Percentiles rank a stretch among this genome's conserved stretches.
Evolutionary conservation across 2,329 filamentous ascomycete genomes (phyloP).

Genomic region (Penicillium sp.): DNA sequence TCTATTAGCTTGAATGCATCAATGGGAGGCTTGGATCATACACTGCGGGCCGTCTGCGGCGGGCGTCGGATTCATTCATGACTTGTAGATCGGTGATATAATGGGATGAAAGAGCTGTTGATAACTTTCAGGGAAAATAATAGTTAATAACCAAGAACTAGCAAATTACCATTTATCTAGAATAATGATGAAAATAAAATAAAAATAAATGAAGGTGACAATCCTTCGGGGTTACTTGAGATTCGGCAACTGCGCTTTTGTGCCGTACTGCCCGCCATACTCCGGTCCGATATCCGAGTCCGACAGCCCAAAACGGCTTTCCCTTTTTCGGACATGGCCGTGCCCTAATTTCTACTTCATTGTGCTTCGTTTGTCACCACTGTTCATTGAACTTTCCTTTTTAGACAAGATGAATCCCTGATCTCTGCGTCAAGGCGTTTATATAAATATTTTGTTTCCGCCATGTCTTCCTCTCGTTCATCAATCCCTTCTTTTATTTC

Average conservation of each 20-base stretch:
- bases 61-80: conserved; percentile 27
- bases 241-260: conserved; percentile 21
- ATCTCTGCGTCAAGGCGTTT: no score
- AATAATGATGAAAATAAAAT: not conserved
- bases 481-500: not conserved
- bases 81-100: not conserved
- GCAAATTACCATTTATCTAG: not conserved
- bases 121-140: not conserved
- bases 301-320: not conserved
- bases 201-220: not conserved
- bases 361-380: not conserved
- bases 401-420: no score
- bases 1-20: conserved; percentile 13
- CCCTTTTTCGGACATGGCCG: not conserved
- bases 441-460: not conserved
- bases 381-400: no score
- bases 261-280: conserved; percentile 23
- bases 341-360: conserved; percentile 1
- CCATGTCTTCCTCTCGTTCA: not conserved
- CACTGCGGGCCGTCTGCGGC: conserved; percentile 44
- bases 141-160: not conserved
- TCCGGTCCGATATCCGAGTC: conserved; percentile 18
- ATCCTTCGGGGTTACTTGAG: not conserved
- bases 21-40: conserved; percentile 23
- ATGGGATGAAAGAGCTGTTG: not conserved